Evolutionary conservation across 306 rosid genomes (phyloP).

Genomic region (Casuarina equisetifolia): DNA sequence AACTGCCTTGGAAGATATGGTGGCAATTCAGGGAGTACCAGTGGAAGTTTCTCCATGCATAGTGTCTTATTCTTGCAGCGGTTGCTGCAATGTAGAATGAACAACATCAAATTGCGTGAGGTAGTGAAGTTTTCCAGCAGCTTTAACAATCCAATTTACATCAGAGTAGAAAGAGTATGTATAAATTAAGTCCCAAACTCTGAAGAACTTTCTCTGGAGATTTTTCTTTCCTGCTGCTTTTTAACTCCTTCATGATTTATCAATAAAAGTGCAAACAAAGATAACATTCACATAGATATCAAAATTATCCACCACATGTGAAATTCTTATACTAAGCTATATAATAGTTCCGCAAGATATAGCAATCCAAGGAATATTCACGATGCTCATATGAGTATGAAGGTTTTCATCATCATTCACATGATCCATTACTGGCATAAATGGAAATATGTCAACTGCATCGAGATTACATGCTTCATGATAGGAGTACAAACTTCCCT

Average conservation of each 20-base stretch:
- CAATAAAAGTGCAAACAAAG: conserved; percentile 4
- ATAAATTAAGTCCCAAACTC: background rate
- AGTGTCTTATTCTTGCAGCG: conserved; percentile 71
- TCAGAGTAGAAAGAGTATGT: background rate
- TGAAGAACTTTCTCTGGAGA: conserved; percentile 19
- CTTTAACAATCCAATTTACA: background rate
- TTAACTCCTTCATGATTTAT: background rate
- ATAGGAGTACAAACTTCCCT: background rate
- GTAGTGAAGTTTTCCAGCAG: background rate
- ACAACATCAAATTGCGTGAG: background rate
- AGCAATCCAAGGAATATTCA: background rate
- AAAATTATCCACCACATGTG: background rate
- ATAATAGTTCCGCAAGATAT: background rate
- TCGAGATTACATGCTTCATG: background rate
- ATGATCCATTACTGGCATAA: background rate
- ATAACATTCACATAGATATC: background rate
- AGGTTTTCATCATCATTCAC: background rate
- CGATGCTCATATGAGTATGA: background rate
- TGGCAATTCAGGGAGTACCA: conserved; percentile 87
- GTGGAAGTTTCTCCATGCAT: conserved; percentile 84
- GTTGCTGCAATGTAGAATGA: conserved; percentile 59
- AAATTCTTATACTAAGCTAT: background rate
- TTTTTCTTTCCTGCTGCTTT: conserved; percentile 14
- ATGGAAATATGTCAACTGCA: background rate
- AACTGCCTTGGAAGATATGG: conserved; percentile 84